Evolutionary conservation across 176 grass and related monocot species (phyloP).

Genomic region (Poa annua): DNA sequence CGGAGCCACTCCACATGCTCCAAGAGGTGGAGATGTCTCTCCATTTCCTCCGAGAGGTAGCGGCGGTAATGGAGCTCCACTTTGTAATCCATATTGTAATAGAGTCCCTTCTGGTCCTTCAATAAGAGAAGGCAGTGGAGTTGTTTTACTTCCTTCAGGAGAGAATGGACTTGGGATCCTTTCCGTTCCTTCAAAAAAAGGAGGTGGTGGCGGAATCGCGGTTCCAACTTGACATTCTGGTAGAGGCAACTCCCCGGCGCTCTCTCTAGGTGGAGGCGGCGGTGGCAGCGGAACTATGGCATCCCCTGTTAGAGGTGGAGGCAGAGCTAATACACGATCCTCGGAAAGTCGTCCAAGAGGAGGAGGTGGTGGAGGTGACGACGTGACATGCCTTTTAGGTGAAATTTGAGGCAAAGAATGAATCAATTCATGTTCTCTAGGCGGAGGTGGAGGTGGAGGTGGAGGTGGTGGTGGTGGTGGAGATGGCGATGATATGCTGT

Average conservation of each 20-base stretch:
- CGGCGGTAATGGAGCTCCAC: background rate
- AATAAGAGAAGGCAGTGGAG: constrained; percentile 16
- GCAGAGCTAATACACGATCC: constrained; percentile 40
- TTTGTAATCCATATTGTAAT: constrained; percentile 12
- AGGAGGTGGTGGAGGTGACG: constrained; percentile 38
- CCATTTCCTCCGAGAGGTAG: background rate
- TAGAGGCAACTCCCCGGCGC: background rate
- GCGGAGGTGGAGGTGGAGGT: background rate
- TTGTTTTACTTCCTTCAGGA: constrained; percentile 5
- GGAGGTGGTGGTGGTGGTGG: constrained; percentile 9
- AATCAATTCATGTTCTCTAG: background rate
- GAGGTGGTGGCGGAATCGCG: background rate
- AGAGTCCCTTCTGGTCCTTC: constrained; percentile 10
- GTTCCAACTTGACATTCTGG: background rate
- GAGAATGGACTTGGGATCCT: constrained; percentile 28
- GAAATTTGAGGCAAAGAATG: constrained; percentile 20
- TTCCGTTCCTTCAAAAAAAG: constrained; percentile 21
- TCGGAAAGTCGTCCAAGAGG: background rate
- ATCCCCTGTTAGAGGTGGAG: constrained; percentile 15
- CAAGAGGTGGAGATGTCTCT: background rate
- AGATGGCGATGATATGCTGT: background rate
- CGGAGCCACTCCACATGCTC: background rate
- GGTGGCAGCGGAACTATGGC: constrained; percentile 5
- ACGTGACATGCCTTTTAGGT: constrained; percentile 26
- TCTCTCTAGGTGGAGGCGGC: constrained; percentile 4